Conservation (phyloP, 2,329 filamentous ascomycete genomes). For the Nigrospora oryzae region DNA sequence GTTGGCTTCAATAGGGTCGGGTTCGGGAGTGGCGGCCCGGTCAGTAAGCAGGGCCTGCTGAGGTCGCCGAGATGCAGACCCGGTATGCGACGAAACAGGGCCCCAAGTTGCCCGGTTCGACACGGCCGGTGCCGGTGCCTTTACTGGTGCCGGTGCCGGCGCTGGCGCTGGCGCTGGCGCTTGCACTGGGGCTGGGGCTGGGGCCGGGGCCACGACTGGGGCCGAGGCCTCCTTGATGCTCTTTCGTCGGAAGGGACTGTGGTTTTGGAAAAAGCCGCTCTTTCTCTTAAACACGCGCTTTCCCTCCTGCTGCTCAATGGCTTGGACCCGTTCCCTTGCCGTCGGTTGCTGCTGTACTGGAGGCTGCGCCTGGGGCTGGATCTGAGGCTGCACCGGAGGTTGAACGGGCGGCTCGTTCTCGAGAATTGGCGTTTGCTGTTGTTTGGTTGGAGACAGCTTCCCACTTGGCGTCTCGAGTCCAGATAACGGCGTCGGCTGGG, state of each 20-base stretch:
- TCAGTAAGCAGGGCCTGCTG: conserved; percentile 30
- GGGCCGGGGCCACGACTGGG: conserved; percentile 11
- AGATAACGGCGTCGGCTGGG: conserved; percentile 80
- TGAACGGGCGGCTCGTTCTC: background rate
- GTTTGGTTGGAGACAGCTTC: conserved; percentile 67
- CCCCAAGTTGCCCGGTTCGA: conserved; percentile 54
- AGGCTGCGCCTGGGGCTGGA: background rate
- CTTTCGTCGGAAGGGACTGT: conserved; percentile 87
- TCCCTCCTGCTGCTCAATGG: conserved; percentile 25
- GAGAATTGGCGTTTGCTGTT: conserved; percentile 11
- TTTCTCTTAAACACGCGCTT: conserved; percentile 61
- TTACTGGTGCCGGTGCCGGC: background rate
- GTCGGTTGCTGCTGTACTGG: background rate
- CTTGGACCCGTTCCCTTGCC: background rate
- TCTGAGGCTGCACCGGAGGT: background rate
- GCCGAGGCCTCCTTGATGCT: conserved; percentile 61
- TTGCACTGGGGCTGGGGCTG: background rate
- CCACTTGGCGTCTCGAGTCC: conserved; percentile 73
- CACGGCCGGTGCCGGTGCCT: conserved; percentile 3
- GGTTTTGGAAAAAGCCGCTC: conserved; percentile 88
- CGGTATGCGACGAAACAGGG: conserved; percentile 19
- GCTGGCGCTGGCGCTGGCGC: background rate
- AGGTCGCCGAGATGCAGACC: conserved; percentile 23
- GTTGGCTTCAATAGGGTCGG: conserved; percentile 82
- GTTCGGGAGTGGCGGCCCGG: conserved; percentile 60